Evolutionary conservation across 1,284 basidiomycete species (phyloP).

Genomic region (Porogramme epimiltina): DNA sequence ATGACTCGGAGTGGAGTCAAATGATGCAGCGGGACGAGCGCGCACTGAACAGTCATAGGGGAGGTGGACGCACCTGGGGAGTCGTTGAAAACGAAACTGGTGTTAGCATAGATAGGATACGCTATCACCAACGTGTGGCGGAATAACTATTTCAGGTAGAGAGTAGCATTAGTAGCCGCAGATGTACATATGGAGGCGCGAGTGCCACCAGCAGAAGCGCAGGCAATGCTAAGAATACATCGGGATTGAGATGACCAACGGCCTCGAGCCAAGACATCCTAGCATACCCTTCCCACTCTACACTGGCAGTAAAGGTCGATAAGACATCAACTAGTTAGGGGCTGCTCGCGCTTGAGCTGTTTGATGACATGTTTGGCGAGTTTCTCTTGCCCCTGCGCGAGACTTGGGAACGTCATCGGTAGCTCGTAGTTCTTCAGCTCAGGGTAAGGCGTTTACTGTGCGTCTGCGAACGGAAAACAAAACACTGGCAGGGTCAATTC

Average conservation of each 20-base stretch:
- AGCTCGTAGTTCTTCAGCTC: constrained; percentile 44
- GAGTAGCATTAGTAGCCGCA: too few species aligned
- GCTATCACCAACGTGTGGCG: constrained; percentile 78
- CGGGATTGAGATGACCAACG: too few species aligned
- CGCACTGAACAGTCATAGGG: too few species aligned
- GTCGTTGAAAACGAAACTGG: constrained; percentile 81
- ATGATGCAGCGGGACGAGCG: too few species aligned
- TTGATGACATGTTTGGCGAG: constrained; percentile 43
- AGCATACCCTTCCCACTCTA: too few species aligned
- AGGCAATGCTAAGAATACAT: too few species aligned
- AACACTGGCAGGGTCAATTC: too few species aligned
- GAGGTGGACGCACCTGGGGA: constrained; percentile 48
- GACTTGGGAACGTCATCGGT: constrained; percentile 34
- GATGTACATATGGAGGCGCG: constrained; percentile 84
- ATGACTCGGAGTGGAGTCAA: background rate
- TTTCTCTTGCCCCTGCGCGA: constrained; percentile 39
- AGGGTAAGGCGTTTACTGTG: too few species aligned
- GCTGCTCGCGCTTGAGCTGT: constrained; percentile 24
- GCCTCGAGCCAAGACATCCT: constrained; percentile 44
- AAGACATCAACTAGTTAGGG: background rate
- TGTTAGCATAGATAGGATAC: constrained; percentile 80
- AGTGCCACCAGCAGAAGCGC: too few species aligned
- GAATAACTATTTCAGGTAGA: constrained; percentile 71
- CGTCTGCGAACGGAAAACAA: too few species aligned
- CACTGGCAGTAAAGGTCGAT: background rate